Evolutionary conservation across 1,284 basidiomycete genomes (phyloP).

Genomic region (Ganoderma leucocontextum): DNA sequence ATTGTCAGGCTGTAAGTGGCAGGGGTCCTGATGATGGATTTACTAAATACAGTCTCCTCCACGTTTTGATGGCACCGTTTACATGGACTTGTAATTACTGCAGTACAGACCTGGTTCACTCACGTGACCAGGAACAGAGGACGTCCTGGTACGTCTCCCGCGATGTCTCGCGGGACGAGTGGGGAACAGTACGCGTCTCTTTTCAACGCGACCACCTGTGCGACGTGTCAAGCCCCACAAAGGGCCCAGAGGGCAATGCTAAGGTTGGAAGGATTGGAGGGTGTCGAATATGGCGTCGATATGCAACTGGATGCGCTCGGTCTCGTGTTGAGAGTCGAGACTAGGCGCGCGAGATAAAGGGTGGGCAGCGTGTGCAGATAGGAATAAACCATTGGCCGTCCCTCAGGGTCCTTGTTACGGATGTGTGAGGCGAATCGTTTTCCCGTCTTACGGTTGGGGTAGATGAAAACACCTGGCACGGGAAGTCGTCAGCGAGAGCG

Average conservation of each 20-base stretch:
- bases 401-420: conserved; percentile 10
- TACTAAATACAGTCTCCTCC: too few species aligned
- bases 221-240: conserved; percentile 13
- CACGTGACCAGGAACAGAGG: too few species aligned
- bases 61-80: too few species aligned
- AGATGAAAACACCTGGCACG: conserved; percentile 2
- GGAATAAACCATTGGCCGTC: conserved; percentile 10
- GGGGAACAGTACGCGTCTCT: conserved; percentile 19
- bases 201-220: conserved; percentile 15
- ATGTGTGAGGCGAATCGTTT: conserved; percentile 5
- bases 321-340: conserved; percentile 13
- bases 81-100: too few species aligned
- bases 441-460: background rate
- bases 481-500: too few species aligned
- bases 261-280: conserved; percentile 15
- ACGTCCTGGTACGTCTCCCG: conserved; percentile 16
- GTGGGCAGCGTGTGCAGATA: conserved; percentile 9
- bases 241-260: conserved; percentile 22
- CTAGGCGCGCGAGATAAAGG: conserved; percentile 12
- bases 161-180: conserved; percentile 14
- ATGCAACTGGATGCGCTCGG: conserved; percentile 13
- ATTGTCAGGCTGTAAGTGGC: too few species aligned
- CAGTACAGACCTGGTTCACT: too few species aligned
- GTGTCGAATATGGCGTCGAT: conserved; percentile 17
- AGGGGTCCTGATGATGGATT: too few species aligned